Evolutionary conservation across 1,284 basidiomycete genomes (phyloP).

Genomic region (Lentinula novae-zelandiae): DNA sequence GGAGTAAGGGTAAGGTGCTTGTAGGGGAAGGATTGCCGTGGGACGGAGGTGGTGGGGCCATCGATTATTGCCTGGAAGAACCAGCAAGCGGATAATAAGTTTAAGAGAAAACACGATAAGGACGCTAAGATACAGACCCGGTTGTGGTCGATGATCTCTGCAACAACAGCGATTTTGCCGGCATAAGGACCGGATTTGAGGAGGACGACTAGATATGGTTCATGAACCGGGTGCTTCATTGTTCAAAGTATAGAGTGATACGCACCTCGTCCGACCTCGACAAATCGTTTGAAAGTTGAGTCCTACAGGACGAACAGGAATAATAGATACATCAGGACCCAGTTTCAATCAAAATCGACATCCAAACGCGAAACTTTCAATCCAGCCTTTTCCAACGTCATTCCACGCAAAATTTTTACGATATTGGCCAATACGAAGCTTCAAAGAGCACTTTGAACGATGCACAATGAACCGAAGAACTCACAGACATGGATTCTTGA

Average conservation of each 20-base stretch:
- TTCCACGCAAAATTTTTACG: not conserved
- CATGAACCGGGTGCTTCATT: not conserved
- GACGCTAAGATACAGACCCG: constrained; percentile 58
- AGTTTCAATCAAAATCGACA: not conserved
- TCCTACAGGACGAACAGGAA: constrained; percentile 31
- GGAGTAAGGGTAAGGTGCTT: constrained; percentile 92
- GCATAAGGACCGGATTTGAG: constrained; percentile 84
- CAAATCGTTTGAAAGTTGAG: constrained; percentile 95
- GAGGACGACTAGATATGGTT: constrained; percentile 74
- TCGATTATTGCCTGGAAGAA: constrained; percentile 84
- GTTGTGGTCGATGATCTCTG: constrained; percentile 99
- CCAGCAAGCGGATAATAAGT: not conserved
- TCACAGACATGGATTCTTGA: constrained; percentile 7
- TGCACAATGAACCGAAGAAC: not conserved
- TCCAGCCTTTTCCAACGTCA: not conserved
- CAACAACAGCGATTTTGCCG: constrained; percentile 93
- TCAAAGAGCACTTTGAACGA: not conserved
- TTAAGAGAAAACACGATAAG: not conserved
- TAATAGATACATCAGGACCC: not conserved
- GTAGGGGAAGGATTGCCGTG: constrained; percentile 91
- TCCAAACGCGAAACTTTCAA: not conserved
- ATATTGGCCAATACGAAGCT: not conserved
- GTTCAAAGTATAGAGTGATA: constrained; percentile 10
- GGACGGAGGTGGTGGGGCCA: constrained; percentile 87
- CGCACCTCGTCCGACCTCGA: constrained; percentile 93